Evolutionary conservation across 148 eudicot species (phyloP).

Genomic region (Silene uniflora): DNA sequence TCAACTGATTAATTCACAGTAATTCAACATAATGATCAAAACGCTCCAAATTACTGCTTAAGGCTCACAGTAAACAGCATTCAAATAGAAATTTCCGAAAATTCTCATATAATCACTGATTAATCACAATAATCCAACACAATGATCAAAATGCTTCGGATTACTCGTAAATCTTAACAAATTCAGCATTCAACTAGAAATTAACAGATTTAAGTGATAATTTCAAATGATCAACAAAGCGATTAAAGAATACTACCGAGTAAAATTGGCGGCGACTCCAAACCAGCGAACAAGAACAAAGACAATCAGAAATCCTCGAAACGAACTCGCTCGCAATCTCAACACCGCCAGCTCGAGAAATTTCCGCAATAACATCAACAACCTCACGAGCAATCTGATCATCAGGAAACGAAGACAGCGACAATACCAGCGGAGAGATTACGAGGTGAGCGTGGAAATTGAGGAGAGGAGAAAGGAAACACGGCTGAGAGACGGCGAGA

Average conservation of each 20-base stretch:
- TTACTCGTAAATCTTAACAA: background rate
- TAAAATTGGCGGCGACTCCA: conserved; percentile 75
- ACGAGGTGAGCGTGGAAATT: conserved; percentile 60
- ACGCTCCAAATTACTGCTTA: background rate
- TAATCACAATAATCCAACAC: background rate
- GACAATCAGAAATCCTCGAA: conserved; percentile 37
- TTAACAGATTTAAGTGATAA: background rate
- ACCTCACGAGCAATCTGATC: conserved; percentile 59
- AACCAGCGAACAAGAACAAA: conserved; percentile 42
- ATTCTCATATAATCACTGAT: background rate
- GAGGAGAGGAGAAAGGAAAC: conserved; percentile 48
- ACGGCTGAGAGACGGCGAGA: conserved; percentile 55
- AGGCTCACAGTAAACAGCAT: background rate
- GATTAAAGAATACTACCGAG: conserved; percentile 29
- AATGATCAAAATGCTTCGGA: background rate
- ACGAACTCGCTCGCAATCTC: conserved; percentile 56
- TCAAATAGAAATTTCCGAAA: background rate
- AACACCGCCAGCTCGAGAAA: conserved; percentile 37
- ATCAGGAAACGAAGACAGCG: conserved; percentile 50
- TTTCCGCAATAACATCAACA: conserved; percentile 33
- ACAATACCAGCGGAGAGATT: conserved; percentile 55
- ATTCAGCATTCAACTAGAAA: background rate
- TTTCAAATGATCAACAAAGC: background rate
- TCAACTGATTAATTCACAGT: background rate
- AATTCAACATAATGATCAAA: background rate